Percentiles rank a stretch among this genome's conserved stretches.
phyloP scores from a whole-genome alignment of 176 grass and related monocot genomes.

The Phyllostachys edulis region DNA sequence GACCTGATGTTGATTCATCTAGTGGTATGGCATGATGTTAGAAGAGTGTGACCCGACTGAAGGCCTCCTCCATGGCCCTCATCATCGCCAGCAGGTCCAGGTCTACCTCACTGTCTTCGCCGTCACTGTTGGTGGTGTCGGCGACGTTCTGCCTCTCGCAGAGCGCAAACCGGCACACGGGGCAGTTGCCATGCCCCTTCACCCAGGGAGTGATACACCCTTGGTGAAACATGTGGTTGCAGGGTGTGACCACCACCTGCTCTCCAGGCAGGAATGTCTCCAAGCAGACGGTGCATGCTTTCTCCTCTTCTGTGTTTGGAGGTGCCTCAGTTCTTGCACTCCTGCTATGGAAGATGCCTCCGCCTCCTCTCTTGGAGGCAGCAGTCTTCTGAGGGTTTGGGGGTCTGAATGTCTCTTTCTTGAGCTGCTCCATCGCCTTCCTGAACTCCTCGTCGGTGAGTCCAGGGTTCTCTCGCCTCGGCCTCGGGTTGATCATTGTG shows the following conservation, averaged over 20 bases:
- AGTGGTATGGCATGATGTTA: constrained; percentile 37
- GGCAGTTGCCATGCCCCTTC: constrained; percentile 60
- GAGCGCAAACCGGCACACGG: constrained; percentile 38
- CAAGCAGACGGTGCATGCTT: constrained; percentile 31
- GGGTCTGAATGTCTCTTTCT: constrained; percentile 16
- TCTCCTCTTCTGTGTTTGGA: constrained; percentile 25
- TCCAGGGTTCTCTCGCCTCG: background rate
- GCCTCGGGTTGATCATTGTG: background rate
- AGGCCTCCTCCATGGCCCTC: constrained; percentile 69
- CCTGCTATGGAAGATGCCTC: background rate
- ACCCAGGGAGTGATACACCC: constrained; percentile 67
- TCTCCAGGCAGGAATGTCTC: constrained; percentile 30
- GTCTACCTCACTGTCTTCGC: background rate
- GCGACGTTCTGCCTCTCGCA: constrained; percentile 24
- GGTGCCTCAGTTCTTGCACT: background rate
- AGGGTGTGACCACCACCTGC: constrained; percentile 53
- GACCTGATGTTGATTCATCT: background rate
- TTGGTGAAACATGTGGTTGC: constrained; percentile 71
- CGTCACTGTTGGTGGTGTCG: background rate
- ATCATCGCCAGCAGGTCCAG: constrained; percentile 47
- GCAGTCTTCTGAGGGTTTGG: background rate
- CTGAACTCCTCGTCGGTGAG: background rate
- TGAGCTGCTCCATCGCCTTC: constrained; percentile 26
- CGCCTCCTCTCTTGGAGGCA: background rate
- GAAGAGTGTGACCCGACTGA: constrained; percentile 43